Percentiles rank a stretch among this genome's conserved stretches.
phyloP scores from a whole-genome alignment of 108 stramenopile genomes.

The Schizochytrium sp. region DNA sequence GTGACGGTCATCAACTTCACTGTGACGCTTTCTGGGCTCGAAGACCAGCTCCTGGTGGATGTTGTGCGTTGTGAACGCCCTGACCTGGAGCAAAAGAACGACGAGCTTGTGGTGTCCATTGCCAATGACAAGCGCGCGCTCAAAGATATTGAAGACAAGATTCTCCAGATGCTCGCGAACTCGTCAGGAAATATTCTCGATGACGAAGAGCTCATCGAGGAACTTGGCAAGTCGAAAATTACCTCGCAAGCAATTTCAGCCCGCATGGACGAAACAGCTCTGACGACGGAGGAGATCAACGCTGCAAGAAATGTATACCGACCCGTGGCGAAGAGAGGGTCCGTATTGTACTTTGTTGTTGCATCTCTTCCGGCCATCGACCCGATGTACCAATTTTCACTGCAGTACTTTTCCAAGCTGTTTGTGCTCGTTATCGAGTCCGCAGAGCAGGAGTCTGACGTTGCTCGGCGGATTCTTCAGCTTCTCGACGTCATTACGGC shows the following conservation, averaged over 20 bases:
- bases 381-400: constrained; percentile 58
- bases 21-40: constrained; percentile 45
- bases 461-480: constrained; percentile 31
- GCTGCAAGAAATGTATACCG: constrained; percentile 43
- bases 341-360: constrained; percentile 52
- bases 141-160: constrained; percentile 37
- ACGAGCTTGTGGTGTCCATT: constrained; percentile 38
- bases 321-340: constrained; percentile 46
- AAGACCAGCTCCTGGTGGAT: constrained; percentile 54
- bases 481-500: constrained; percentile 44
- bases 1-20: constrained; percentile 56
- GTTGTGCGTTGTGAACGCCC: constrained; percentile 39
- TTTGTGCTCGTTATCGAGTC: constrained; percentile 37
- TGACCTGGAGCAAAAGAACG: constrained; percentile 30
- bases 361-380: constrained; percentile 42
- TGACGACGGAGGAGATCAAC: constrained; percentile 47
- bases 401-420: constrained; percentile 48
- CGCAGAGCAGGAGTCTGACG: constrained; percentile 25
- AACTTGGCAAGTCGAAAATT: constrained; percentile 28
- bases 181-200: constrained; percentile 42
- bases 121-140: constrained; percentile 39
- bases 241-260: constrained; percentile 44
- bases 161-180: constrained; percentile 41
- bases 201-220: constrained; percentile 41
- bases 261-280: constrained; percentile 47